Base-by-base conservation (phyloP, 2,329 filamentous ascomycete genomes). In the Aspergillus sp. region DNA sequence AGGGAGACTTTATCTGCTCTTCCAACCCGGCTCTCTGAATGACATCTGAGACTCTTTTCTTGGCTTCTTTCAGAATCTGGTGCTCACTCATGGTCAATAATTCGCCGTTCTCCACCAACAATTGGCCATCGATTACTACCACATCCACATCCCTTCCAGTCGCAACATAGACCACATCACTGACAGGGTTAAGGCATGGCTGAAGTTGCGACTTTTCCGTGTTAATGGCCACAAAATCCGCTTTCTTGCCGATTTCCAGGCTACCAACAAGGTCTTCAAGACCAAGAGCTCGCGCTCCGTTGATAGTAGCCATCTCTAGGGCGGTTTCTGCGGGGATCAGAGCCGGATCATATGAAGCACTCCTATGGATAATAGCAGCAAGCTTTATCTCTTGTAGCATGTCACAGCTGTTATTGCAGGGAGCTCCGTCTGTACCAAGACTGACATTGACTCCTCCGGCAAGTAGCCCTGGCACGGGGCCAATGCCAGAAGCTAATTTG, bases 381-480 rank as follows among this genome's bases (percentile, higher is more conserved):
- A 84, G 71, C 53, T 81, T 80, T 80, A 83, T 84, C 69, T 84
- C 82, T 52, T 79, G 79, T 18, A 84, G 66, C 69, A 84, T 76
- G 60, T 83, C 81, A 66, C 81, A 82, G 6, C 78, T 78, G 62
- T 83, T 83, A 39, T 81, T 80, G 66, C 81, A 84, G 0, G 82
- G 82, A 0, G 81, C 82, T 0, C 82, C 82, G 64, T 85, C 82
- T 0, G 82, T 84, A 0, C 82, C 82, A 0, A 84, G 69, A 0
- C 73, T 71, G 6, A 84, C 76, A 59, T 82, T 83, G 6, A 84
- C 76, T 0, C 74, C 74, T 0, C 71, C 73, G 0, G 67, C 60
- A 22, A 81, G 69, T 67, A 84, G 71, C 26, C 79, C 75, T 0
- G 81, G 80, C 0, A 84, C 74, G 5, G 75, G 72, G 24, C 79